A percentile compares a stretch with the other conserved stretches of the same genome.
These are phyloP conservation scores for Lophiotrema nucula DNA, from an alignment of 495 filamentous ascomycete species.

Conservation along the genomic window DNA sequence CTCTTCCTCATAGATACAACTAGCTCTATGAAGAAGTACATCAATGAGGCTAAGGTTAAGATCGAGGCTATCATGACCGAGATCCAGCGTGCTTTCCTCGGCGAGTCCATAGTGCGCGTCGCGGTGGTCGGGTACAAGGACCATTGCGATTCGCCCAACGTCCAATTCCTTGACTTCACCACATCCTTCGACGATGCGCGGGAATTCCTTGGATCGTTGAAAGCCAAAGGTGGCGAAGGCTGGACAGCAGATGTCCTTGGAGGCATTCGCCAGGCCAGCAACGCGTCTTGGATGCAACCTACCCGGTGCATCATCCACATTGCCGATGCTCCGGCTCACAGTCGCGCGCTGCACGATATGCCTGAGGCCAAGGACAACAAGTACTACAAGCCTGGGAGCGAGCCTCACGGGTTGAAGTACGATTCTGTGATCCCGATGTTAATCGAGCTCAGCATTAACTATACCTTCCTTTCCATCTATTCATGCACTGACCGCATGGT, in stretches of 20 bases:
- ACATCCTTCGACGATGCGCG: constrained; percentile 18
- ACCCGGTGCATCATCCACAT: constrained; percentile 46
- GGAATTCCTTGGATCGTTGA: constrained; percentile 31
- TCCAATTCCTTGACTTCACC: constrained; percentile 45
- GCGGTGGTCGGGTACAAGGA: constrained; percentile 46
- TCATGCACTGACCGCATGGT: constrained; percentile 39
- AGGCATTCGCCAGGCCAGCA: constrained; percentile 35
- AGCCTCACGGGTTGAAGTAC: constrained; percentile 41
- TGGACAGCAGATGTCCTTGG: constrained; percentile 42
- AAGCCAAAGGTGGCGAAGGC: constrained; percentile 36
- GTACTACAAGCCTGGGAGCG: constrained; percentile 36
- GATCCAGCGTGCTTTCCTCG: constrained; percentile 38
- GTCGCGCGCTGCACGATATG: constrained; percentile 31
- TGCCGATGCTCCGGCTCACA: constrained; percentile 42
- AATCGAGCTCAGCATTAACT: constrained; percentile 41
- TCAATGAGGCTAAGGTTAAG: constrained; percentile 41
- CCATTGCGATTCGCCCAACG: constrained; percentile 35
- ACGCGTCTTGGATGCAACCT: constrained; percentile 38
- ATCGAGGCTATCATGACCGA: constrained; percentile 41
- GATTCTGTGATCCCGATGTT: constrained; percentile 35
- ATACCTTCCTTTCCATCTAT: constrained; percentile 41
- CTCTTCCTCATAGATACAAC: constrained; percentile 47
- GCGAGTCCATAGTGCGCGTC: constrained; percentile 39
- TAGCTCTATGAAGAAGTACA: constrained; percentile 38
- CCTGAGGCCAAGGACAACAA: constrained; percentile 3